Percentiles rank a stretch among this genome's conserved stretches.
phyloP scores from a whole-genome alignment of 805 yeast genomes.

The Candida maris region DNA sequence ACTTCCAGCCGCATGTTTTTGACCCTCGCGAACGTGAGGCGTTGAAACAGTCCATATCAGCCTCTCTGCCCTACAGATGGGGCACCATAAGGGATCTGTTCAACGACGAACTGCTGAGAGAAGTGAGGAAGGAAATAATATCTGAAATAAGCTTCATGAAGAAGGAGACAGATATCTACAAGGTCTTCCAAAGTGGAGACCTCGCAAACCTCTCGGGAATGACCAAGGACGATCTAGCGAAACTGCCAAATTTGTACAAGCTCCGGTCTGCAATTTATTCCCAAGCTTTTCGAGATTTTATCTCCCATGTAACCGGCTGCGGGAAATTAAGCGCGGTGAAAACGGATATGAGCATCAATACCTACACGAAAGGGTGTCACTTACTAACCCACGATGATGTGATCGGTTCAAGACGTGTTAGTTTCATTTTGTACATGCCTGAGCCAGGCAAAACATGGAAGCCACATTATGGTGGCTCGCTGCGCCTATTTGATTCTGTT shows the following conservation, averaged over 20 bases:
- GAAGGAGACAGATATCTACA: conserved; percentile 96
- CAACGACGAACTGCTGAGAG: conserved; percentile 70
- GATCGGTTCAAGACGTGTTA: conserved; percentile 89
- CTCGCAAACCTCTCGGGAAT: conserved; percentile 88
- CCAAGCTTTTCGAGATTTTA: conserved; percentile 72
- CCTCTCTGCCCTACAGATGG: conserved; percentile 82
- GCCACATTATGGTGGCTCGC: conserved; percentile 88
- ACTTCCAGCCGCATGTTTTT: conserved; percentile 30
- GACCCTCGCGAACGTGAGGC: conserved; percentile 36
- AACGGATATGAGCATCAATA: conserved; percentile 89
- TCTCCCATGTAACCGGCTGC: conserved; percentile 75
- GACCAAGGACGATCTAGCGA: conserved; percentile 65
- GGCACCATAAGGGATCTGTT: conserved; percentile 75
- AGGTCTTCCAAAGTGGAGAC: conserved; percentile 86
- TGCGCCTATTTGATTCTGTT: conserved; percentile 80
- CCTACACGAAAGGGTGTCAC: conserved; percentile 92
- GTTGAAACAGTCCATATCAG: conserved; percentile 42
- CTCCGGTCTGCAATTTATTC: conserved; percentile 87
- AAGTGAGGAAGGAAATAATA: conserved; percentile 82
- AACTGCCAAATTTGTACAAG: conserved; percentile 72
- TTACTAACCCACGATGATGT: conserved; percentile 95
- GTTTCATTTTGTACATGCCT: conserved; percentile 88
- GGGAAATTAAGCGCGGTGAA: conserved; percentile 88
- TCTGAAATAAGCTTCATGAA: conserved; percentile 83
- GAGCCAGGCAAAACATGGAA: conserved; percentile 91